Conservation (phyloP, 805 yeast genomes). For the Maudiozyma saulgeensis region DNA sequence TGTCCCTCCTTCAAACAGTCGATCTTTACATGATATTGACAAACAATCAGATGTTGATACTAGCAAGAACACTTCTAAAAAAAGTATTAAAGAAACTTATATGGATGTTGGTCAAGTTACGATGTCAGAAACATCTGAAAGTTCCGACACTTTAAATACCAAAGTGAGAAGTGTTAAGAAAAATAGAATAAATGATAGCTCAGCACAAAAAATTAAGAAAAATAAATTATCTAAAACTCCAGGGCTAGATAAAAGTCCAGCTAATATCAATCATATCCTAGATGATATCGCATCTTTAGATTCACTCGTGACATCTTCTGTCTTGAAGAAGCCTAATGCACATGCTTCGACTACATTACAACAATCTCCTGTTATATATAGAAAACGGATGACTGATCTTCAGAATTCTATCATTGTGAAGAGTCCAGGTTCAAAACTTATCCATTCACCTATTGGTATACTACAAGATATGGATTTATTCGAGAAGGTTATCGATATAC, state of each 20-base stretch:
- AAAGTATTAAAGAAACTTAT: background rate
- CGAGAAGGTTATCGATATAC: too few relatives aligned
- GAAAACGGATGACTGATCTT: conserved; percentile 43
- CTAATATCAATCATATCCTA: conserved; percentile 9
- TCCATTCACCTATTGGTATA: background rate
- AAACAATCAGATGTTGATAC: background rate
- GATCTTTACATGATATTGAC: too few relatives aligned
- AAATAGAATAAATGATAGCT: background rate
- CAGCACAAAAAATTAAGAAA: background rate
- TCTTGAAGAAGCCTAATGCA: conserved; percentile 11
- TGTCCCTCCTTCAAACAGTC: conserved; percentile 16
- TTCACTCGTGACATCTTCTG: conserved; percentile 22
- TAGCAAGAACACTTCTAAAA: background rate
- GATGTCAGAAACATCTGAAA: background rate
- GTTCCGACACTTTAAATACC: background rate
- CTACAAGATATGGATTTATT: background rate
- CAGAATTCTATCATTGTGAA: conserved; percentile 1
- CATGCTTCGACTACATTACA: conserved; percentile 10
- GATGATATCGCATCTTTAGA: conserved; percentile 20
- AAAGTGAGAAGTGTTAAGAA: background rate
- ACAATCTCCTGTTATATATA: conserved; percentile 18
- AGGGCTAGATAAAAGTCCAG: background rate
- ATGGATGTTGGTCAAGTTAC: background rate
- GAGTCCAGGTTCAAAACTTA: background rate
- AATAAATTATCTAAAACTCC: background rate